Conservation (phyloP, 1,284 basidiomycete species). For the Amylostereum chailletii region DNA sequence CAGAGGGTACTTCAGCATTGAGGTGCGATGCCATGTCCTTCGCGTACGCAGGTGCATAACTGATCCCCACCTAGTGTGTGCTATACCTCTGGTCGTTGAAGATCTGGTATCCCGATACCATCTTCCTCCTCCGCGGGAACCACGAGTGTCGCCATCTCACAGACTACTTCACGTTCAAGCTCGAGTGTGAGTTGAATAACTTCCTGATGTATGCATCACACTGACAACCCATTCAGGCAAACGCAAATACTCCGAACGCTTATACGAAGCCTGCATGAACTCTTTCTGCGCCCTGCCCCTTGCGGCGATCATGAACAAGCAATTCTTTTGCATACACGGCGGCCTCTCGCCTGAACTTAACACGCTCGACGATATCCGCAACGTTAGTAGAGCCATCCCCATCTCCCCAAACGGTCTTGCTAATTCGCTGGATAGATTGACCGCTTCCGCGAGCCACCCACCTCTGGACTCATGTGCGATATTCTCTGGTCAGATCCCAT, state of each 20-base stretch:
- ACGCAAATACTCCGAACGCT: conserved; percentile 87
- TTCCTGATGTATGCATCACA: not conserved
- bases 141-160: conserved; percentile 87
- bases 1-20: conserved; percentile 88
- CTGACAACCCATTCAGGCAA: conserved; percentile 49
- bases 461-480: conserved; percentile 92
- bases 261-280: conserved; percentile 90
- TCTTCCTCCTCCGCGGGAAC: conserved; percentile 87
- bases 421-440: conserved; percentile 53
- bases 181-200: conserved; percentile 64
- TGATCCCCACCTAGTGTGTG: conserved; percentile 55
- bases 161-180: conserved; percentile 86
- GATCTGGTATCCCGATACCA: conserved; percentile 88
- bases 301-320: conserved; percentile 95
- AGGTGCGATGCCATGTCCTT: conserved; percentile 37
- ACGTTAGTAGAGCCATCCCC: conserved; percentile 31
- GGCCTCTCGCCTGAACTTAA: conserved; percentile 87
- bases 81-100: conserved; percentile 85
- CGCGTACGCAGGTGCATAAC: not conserved
- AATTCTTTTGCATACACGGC: conserved; percentile 93
- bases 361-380: conserved; percentile 84
- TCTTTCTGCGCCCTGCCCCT: conserved; percentile 89
- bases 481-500: conserved; percentile 93
- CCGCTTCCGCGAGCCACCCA: conserved; percentile 92
- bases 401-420: not conserved